Evolutionary conservation across 495 filamentous ascomycete species (phyloP).

Genomic region (Neurospora pannonica): DNA sequence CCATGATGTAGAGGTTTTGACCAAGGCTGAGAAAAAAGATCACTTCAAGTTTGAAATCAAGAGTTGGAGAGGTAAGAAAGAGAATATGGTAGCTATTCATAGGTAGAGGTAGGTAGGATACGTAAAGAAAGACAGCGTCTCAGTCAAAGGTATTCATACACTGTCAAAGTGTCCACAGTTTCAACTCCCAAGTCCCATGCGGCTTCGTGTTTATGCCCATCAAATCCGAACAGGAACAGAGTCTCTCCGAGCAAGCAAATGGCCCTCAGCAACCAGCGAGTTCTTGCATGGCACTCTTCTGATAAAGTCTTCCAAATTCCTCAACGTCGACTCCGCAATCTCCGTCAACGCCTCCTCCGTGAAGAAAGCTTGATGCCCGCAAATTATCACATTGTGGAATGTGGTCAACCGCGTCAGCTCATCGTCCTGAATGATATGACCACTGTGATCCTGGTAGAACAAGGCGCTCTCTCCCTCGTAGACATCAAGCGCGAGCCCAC

Average conservation of each 20-base stretch:
- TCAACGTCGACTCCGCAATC: slow-evolving; percentile 52
- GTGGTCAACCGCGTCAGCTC: slow-evolving; percentile 58
- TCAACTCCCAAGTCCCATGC: neutral
- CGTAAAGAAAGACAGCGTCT: neutral
- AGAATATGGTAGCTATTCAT: neutral
- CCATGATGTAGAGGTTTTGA: neutral
- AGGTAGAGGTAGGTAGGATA: neutral
- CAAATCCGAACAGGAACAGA: slow-evolving; percentile 18
- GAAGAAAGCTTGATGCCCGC: slow-evolving; percentile 63
- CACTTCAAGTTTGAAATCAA: neutral
- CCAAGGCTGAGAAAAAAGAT: neutral
- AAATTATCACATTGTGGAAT: slow-evolving; percentile 60
- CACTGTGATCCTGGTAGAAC: slow-evolving; percentile 59
- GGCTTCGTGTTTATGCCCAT: neutral
- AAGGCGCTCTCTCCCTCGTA: slow-evolving; percentile 45
- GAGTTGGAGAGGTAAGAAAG: neutral
- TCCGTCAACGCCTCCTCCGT: slow-evolving; percentile 55
- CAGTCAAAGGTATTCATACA: neutral
- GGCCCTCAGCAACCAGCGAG: slow-evolving; percentile 21
- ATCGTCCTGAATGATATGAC: slow-evolving; percentile 61
- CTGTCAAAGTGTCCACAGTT: neutral
- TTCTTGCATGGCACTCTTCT: slow-evolving; percentile 25
- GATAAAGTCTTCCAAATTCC: slow-evolving; percentile 39
- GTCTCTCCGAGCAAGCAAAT: slow-evolving; percentile 5
- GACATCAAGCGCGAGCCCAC: slow-evolving; percentile 49